phyloP scores from a whole-genome alignment of 768 basidiomycete species.

The Mrakia blollopis region DNA sequence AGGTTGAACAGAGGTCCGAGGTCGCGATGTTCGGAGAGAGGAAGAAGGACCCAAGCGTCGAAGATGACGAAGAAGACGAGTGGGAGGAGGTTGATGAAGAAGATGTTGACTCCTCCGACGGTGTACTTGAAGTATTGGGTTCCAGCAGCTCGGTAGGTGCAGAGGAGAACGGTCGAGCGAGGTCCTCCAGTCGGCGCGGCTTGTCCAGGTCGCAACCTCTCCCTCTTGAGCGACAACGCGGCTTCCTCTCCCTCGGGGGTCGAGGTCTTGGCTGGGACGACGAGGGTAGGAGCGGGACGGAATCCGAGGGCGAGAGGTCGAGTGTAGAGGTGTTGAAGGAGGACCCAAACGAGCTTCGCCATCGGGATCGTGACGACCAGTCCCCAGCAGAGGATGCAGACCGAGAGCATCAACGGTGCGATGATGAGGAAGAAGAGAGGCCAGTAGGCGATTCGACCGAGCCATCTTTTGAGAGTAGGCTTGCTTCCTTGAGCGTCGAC shows the following conservation, averaged over 20 bases:
- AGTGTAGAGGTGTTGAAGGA: constrained; percentile 71
- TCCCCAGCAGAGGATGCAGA: constrained; percentile 91
- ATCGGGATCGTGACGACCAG: constrained; percentile 93
- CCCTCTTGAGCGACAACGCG: constrained; percentile 42
- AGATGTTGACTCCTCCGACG: constrained; percentile 93
- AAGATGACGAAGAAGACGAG: constrained; percentile 94
- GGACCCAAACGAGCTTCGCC: constrained; percentile 95
- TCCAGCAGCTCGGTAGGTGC: constrained; percentile 87
- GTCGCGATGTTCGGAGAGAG: constrained; percentile 54
- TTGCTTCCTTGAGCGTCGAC: constrained; percentile 35
- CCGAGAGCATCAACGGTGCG: constrained; percentile 79
- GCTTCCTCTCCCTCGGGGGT: constrained; percentile 33
- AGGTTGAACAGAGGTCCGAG: constrained; percentile 63
- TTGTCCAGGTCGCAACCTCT: constrained; percentile 64
- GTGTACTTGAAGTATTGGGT: constrained; percentile 98
- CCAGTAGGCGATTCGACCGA: constrained; percentile 81
- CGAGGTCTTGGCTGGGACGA: constrained; percentile 46
- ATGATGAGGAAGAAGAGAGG: constrained; percentile 66
- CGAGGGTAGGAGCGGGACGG: constrained; percentile 71
- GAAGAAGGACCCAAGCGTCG: constrained; percentile 77
- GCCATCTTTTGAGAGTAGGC: constrained; percentile 36
- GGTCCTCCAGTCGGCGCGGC: constrained; percentile 76
- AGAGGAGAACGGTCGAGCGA: constrained; percentile 80
- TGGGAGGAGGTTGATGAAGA: constrained; percentile 91
- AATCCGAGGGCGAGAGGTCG: constrained; percentile 84